phyloP scores from a whole-genome alignment of 495 filamentous ascomycete species.

The Poronia punctata region DNA sequence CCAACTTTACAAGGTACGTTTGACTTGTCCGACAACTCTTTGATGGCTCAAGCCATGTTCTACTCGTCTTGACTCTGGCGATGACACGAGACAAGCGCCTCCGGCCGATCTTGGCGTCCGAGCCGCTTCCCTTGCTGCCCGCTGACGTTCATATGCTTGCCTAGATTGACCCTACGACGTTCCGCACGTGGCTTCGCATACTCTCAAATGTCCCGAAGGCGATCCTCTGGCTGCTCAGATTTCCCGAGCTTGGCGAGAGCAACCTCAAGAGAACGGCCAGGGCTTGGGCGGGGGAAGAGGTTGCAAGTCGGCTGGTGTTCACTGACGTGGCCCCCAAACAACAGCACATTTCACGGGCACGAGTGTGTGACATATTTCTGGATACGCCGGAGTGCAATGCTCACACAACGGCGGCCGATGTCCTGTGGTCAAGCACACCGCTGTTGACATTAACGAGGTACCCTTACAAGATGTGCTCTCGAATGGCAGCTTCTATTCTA shows the following conservation, averaged over 20 bases:
- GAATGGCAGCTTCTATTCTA: constrained; percentile 93
- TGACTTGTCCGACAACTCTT: not conserved
- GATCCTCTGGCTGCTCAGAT: constrained; percentile 91
- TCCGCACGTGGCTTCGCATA: constrained; percentile 93
- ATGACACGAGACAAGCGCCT: no score
- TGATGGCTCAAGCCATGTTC: not conserved
- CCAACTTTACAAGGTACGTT: constrained; percentile 88
- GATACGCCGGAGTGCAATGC: constrained; percentile 98
- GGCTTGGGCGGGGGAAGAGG: constrained; percentile 76
- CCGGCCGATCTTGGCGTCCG: no score
- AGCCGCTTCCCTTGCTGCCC: not conserved
- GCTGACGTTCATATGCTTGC: constrained; percentile 4
- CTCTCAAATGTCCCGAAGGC: constrained; percentile 80
- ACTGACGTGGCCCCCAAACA: constrained; percentile 96
- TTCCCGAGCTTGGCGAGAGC: constrained; percentile 86
- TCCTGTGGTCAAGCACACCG: constrained; percentile 93
- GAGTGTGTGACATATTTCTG: constrained; percentile 88
- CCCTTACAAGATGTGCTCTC: constrained; percentile 96
- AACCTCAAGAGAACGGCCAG: constrained; percentile 75
- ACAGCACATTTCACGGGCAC: constrained; percentile 85
- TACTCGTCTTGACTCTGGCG: no score
- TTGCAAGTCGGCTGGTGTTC: constrained; percentile 88
- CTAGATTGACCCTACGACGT: constrained; percentile 95
- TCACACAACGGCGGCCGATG: constrained; percentile 94
- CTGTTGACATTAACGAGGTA: constrained; percentile 91